Evolutionary conservation across 768 basidiomycete genomes (phyloP), one percentile per base, ranked within the genome.

Genomic region (Inosperma sp.): DNA sequence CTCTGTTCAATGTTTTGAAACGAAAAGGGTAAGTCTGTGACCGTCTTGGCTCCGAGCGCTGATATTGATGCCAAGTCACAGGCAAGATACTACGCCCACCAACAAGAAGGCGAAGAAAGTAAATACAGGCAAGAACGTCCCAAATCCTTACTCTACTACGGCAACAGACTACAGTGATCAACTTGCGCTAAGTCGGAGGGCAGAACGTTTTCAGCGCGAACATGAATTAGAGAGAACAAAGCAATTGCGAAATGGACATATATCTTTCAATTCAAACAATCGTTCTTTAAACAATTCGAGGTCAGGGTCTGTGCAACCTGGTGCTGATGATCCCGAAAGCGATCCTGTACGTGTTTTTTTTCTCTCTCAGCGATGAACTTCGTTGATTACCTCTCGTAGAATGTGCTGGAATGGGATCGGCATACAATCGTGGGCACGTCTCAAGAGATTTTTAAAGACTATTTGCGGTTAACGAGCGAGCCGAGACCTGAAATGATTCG

Each of bases 391-490:
- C 21, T 49, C 41, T 37, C 36, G 42, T 50, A 98, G 95, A 95
- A 94, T 60, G 93, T 95, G 7, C 85, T 93, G 47, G 86, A 94
- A 64, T 99, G 96, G 96, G 96, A 99, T 72, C 83, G 83, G 52
- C 78, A 84, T 68, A 97, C 94, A 6, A 97, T 99, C 60, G 92
- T 95, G 49, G 96, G 96, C 43, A 94, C 87, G 34, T 93, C 80
- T 47, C 76, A 78, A 60, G 88, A 88, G 58, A 71, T 96, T 21
- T 97, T 97, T 76, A 99, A 98, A 73, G 89, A 94, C 54, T 99
- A 97, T 67, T 74, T 99, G 14, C 83, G 96, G 36, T 71, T 99
- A 50, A 99, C 96, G 39, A 86, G 89, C 58, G 93, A 95, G 72
- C 95, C 95, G 3, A 92, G 87, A 70, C 90, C 93, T 47, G 87